These are phyloP conservation scores for Ogataea siamensis DNA, from an alignment of 805 yeast genomes.

Conservation along the genomic window DNA sequence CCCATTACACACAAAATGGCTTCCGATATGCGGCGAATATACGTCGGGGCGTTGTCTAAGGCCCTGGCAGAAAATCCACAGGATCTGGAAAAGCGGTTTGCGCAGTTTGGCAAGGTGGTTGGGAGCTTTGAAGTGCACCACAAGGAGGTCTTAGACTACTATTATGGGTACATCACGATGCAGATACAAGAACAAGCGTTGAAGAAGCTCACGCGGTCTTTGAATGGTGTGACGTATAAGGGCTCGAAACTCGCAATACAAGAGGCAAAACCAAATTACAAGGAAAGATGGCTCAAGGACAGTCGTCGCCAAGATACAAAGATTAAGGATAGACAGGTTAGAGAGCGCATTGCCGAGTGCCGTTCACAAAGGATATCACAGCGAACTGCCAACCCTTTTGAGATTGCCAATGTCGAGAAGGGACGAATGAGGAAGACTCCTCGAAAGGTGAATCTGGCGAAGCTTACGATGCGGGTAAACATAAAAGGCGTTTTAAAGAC, in stretches of 20 bases:
- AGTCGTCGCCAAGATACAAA: conserved; percentile 39
- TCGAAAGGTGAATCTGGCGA: conserved; percentile 47
- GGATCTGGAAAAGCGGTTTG: conserved; percentile 54
- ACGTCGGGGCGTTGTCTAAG: conserved; percentile 67
- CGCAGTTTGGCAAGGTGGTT: conserved; percentile 57
- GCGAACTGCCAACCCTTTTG: conserved; percentile 38
- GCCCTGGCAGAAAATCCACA: conserved; percentile 43
- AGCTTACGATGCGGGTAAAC: conserved; percentile 63
- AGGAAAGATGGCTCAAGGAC: conserved; percentile 47
- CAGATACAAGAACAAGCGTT: conserved; percentile 45
- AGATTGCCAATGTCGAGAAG: conserved; percentile 20
- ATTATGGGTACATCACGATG: conserved; percentile 69
- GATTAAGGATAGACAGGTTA: conserved; percentile 27
- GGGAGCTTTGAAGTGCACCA: conserved; percentile 48
- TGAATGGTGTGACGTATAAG: conserved; percentile 73
- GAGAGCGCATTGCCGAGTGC: conserved; percentile 35
- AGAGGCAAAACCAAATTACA: conserved; percentile 58
- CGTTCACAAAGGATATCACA: conserved; percentile 45
- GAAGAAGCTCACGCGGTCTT: conserved; percentile 49
- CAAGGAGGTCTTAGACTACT: conserved; percentile 52
- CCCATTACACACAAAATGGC: conserved; percentile 1
- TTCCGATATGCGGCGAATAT: conserved; percentile 34
- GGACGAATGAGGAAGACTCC: conserved; percentile 64
- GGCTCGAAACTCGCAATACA: conserved; percentile 64
- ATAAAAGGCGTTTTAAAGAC: conserved; percentile 56